A percentile compares a stretch with the other conserved stretches of the same genome.
Evolutionary conservation across 352 stramenopile species (phyloP).

Genomic region (Nothophytophthora sp.): DNA sequence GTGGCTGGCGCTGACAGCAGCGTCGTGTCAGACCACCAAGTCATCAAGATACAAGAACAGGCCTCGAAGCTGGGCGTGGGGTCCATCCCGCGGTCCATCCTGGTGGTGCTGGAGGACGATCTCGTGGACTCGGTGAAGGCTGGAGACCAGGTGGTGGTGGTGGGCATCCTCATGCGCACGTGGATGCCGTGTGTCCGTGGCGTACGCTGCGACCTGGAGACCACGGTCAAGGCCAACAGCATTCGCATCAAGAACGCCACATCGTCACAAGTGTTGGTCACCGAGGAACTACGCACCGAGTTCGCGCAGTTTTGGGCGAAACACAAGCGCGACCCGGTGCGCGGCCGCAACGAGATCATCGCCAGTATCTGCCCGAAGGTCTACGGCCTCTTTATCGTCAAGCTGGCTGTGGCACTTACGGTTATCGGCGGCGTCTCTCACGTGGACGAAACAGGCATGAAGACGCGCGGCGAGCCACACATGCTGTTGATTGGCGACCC

Average conservation of each 20-base stretch:
- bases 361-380: conserved; percentile 94
- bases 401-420: conserved; percentile 92
- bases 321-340: conserved; percentile 44
- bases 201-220: conserved; percentile 91
- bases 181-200: conserved; percentile 86
- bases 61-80: conserved; percentile 91
- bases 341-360: conserved; percentile 91
- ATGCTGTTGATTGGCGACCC: conserved; percentile 86
- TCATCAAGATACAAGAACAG: conserved; percentile 97
- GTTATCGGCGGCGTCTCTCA: conserved; percentile 91
- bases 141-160: conserved; percentile 96
- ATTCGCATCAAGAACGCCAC: conserved; percentile 70
- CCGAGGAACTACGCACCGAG: conserved; percentile 84
- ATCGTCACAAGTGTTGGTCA: conserved; percentile 62
- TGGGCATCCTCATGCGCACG: conserved; percentile 92
- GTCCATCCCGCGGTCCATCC: conserved; percentile 92
- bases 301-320: conserved; percentile 93
- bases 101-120: conserved; percentile 94
- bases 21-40: conserved; percentile 80
- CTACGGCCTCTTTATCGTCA: conserved; percentile 93
- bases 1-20: conserved; percentile 44
- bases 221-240: conserved; percentile 80
- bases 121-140: conserved; percentile 87
- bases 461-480: conserved; percentile 84
- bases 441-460: conserved; percentile 67